Base-by-base conservation (phyloP, 352 stramenopile species). In the Phytophthora ramorum region DNA sequence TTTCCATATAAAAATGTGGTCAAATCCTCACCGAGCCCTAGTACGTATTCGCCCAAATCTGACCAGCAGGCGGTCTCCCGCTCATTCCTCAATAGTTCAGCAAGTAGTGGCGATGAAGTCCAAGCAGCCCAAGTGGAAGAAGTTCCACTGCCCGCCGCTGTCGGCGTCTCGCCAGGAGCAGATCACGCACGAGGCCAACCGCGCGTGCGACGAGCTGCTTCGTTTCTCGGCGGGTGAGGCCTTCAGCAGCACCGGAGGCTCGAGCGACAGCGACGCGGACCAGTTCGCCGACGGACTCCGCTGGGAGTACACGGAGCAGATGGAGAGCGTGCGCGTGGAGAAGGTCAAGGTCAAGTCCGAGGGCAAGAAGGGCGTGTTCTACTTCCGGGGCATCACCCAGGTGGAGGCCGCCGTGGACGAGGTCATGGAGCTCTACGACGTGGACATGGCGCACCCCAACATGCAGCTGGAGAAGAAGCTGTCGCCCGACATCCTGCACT, bases 381-480 rank as follows among this genome's bases (percentile, higher is more conserved):
- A 94, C 58, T 89, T 89, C 60, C 80, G 85, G 30, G 85, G 85
- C 14, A 73, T 90, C 58, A 91, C 85, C 7, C 68, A 87, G 38
- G 70, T 92, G 19, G 83, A 94, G 55, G 81, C 78, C 17, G 73
- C 68, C 8, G 38, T 94, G 2, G 85, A 92, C 12, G 83, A 94
- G 61, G 61, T 91, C 49, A 79, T 92, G 72, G 79, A 90, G 58
- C 72, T 92, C 12, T 91, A 91, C 62, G 75, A 89, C 28, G 80
- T 94, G 19, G 83, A 92, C 63, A 79, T 90, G 58, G 56, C 74
- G 8, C 83, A 92, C 69, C 80, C 83, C 12, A 91, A 94, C 55
- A 78, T 90, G 52, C 76, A 91, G 57, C 69, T 92, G 20, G 82
- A 94, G 60, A 83, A 79, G 58, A 92, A 92, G 53, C 66, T 94